Conservation (phyloP, 2,329 filamentous ascomycete genomes). For the Proliferodiscus dingleyae region DNA sequence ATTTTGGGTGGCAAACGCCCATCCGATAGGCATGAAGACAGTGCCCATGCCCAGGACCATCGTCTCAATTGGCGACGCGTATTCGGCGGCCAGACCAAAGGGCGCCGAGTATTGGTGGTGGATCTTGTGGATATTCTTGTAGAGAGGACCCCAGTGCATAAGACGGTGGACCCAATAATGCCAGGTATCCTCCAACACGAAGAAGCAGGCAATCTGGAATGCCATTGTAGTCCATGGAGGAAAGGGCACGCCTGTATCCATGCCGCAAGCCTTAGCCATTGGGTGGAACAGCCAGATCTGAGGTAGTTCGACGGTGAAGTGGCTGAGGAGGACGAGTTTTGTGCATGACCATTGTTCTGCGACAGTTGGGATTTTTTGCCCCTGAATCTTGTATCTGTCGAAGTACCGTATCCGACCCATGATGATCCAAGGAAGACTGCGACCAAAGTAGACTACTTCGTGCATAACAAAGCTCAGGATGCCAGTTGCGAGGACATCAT, state of each 20-base stretch:
- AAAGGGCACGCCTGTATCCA: slow-evolving; percentile 85
- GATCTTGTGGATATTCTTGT: slow-evolving; percentile 97
- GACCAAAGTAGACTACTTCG: slow-evolving; percentile 90
- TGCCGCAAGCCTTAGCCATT: slow-evolving; percentile 85
- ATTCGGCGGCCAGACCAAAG: slow-evolving; percentile 94
- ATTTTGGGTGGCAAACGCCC: slow-evolving; percentile 77
- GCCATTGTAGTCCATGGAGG: slow-evolving; percentile 80
- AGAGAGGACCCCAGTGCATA: slow-evolving; percentile 91
- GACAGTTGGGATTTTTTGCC: slow-evolving; percentile 78
- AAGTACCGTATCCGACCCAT: slow-evolving; percentile 85
- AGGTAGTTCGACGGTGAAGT: slow-evolving; percentile 96
- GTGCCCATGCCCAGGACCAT: slow-evolving; percentile 89
- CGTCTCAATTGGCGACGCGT: slow-evolving; percentile 94
- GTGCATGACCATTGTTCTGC: slow-evolving; percentile 95
- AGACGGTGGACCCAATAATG: slow-evolving; percentile 95
- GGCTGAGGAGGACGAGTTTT: slow-evolving; percentile 83
- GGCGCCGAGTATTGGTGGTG: slow-evolving; percentile 98
- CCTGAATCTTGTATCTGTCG: slow-evolving; percentile 92
- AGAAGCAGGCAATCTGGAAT: slow-evolving; percentile 88
- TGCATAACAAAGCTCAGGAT: slow-evolving; percentile 98
- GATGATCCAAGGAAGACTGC: slow-evolving; percentile 82
- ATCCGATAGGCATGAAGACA: slow-evolving; percentile 76
- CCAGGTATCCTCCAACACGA: slow-evolving; percentile 94
- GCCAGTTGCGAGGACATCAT: slow-evolving; percentile 91
- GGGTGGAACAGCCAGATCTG: slow-evolving; percentile 99